A percentile compares a stretch with the other conserved stretches of the same genome.
These are phyloP conservation scores for Calonectria fujianensis DNA, from an alignment of 2,329 filamentous ascomycete genomes.

Conservation along the genomic window DNA sequence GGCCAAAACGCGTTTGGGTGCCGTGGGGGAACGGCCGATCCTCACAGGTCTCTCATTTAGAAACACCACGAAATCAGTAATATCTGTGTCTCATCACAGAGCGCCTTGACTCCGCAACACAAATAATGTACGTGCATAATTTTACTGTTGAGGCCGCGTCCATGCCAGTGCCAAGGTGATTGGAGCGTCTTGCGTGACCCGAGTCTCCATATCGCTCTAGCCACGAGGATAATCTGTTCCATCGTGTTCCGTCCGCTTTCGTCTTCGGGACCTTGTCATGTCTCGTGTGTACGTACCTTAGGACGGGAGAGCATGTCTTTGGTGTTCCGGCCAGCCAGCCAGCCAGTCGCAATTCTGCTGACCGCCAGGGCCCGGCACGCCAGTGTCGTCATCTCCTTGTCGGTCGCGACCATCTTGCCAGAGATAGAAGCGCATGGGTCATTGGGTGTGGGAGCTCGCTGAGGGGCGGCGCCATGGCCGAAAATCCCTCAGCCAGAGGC, in stretches of 20 bases:
- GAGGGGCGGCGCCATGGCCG: conserved; percentile 46
- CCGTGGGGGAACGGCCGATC: conserved; percentile 41
- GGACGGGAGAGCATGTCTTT: not conserved
- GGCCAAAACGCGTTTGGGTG: conserved; percentile 27
- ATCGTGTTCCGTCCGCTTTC: conserved; percentile 23
- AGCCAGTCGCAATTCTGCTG: conserved; percentile 55
- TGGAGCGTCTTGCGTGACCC: conserved; percentile 30
- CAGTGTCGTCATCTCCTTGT: conserved; percentile 54
- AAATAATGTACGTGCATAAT: conserved; percentile 6
- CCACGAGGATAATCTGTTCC: conserved; percentile 42
- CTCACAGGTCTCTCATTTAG: conserved; percentile 17
- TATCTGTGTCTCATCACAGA: conserved; percentile 19
- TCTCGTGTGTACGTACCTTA: conserved; percentile 15
- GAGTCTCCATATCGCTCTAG: conserved; percentile 39
- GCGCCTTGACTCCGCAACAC: conserved; percentile 21
- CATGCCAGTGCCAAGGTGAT: conserved; percentile 37
- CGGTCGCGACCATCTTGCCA: conserved; percentile 45
- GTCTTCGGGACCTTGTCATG: conserved; percentile 7
- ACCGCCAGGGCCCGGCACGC: conserved; percentile 51
- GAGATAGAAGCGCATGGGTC: conserved; percentile 52
- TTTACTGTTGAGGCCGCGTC: conserved; percentile 37
- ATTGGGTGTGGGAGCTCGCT: conserved; percentile 42
- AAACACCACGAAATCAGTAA: conserved; percentile 27
- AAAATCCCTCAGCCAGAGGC: conserved; percentile 55
- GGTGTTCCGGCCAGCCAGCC: conserved; percentile 33